phyloP scores from a whole-genome alignment of 1,284 basidiomycete genomes.

The Caloboletus firmus region DNA sequence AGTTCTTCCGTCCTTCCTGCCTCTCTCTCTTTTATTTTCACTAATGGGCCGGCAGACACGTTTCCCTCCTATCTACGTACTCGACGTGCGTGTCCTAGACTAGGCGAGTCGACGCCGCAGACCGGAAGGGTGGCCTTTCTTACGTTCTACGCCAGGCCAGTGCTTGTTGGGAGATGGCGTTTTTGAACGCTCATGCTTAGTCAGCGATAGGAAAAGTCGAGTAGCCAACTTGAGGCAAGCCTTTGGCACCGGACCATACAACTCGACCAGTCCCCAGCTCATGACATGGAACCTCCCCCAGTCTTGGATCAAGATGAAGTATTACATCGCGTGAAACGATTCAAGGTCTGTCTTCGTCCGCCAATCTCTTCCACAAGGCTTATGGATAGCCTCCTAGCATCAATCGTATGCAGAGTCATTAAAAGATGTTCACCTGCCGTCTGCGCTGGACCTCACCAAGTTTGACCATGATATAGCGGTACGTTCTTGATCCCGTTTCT shows the following conservation, averaged over 20 bases:
- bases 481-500: slow-evolving; percentile 18
- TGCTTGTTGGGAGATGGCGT: no score
- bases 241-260: background rate
- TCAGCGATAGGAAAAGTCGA: slow-evolving; percentile 11
- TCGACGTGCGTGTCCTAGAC: background rate
- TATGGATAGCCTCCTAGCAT: slow-evolving; percentile 44
- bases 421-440: slow-evolving; percentile 70
- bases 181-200: no score
- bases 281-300: slow-evolving; percentile 15
- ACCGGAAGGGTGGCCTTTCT: no score
- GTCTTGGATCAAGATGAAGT: slow-evolving; percentile 23
- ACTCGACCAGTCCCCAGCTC: background rate
- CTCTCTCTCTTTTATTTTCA: no score
- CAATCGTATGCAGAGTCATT: slow-evolving; percentile 69
- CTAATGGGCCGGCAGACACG: background rate
- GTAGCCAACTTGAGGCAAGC: background rate
- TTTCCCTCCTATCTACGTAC: background rate
- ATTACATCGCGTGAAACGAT: slow-evolving; percentile 41
- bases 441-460: slow-evolving; percentile 55
- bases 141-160: no score
- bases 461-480: slow-evolving; percentile 64
- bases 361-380: background rate
- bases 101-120: background rate
- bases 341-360: slow-evolving; percentile 39
- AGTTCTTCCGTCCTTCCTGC: no score